Evolutionary conservation across 768 basidiomycete genomes (phyloP).

Genomic region (Cubamyces lactineus): DNA sequence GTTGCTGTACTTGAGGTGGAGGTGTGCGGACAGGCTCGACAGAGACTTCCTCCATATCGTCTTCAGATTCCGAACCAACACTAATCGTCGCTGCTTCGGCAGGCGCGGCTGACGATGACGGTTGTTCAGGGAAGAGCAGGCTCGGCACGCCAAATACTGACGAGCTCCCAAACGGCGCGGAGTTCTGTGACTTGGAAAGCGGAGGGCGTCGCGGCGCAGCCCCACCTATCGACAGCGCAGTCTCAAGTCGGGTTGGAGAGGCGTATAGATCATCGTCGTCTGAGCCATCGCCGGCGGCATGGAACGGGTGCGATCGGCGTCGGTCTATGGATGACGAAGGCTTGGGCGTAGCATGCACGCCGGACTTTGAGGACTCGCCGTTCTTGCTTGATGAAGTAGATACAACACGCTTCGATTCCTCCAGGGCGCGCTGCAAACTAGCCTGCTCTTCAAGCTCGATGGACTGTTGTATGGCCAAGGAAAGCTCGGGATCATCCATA

Average conservation of each 20-base stretch:
- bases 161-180: conserved; percentile 18
- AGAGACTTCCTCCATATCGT: conserved; percentile 42
- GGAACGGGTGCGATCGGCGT: conserved; percentile 11
- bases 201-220: conserved; percentile 44
- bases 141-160: conserved; percentile 44
- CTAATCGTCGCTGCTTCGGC: not conserved
- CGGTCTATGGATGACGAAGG: conserved; percentile 7
- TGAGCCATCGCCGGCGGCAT: conserved; percentile 12
- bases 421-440: conserved; percentile 34
- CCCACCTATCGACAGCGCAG: conserved; percentile 68
- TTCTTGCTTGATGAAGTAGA: not conserved
- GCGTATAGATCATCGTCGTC: conserved; percentile 53
- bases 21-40: conserved; percentile 7
- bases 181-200: conserved; percentile 10
- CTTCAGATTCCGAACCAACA: conserved; percentile 34
- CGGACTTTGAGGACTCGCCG: conserved; percentile 14
- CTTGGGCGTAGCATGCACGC: not conserved
- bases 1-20: not conserved
- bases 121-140: conserved; percentile 30
- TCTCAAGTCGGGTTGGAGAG: conserved; percentile 62
- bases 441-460: conserved; percentile 45
- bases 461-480: conserved; percentile 65
- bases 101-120: not conserved
- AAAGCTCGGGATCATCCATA: conserved; percentile 59
- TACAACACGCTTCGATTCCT: conserved; percentile 29